These are phyloP conservation scores for Cyclaneusma minus DNA, from an alignment of 2,329 filamentous ascomycete species.

Conservation along the genomic window DNA sequence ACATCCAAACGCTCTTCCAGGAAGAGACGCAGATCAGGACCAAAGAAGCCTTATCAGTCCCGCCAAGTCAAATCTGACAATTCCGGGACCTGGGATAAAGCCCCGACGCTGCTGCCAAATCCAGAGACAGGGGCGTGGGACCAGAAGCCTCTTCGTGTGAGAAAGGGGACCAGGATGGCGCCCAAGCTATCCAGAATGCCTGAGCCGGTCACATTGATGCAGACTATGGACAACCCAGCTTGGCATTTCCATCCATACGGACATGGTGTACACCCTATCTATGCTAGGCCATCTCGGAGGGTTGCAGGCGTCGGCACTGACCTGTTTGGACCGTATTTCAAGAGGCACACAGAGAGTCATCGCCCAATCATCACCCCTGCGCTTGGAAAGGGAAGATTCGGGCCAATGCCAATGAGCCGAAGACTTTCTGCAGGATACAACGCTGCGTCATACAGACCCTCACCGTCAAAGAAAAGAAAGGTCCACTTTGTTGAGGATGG, in stretches of 20 bases:
- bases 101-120: slow-evolving; percentile 10
- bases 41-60: neutral
- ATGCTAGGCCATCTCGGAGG: slow-evolving; percentile 11
- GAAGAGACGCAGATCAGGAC: neutral
- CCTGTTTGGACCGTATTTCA: too few relatives aligned
- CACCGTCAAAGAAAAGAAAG: too few relatives aligned
- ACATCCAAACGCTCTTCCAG: neutral
- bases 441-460: too few relatives aligned
- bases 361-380: too few relatives aligned
- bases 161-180: neutral
- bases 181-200: slow-evolving; percentile 6
- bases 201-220: slow-evolving; percentile 17
- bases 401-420: too few relatives aligned
- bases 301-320: slow-evolving; percentile 3
- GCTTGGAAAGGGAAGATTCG: too few relatives aligned
- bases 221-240: slow-evolving; percentile 10
- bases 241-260: slow-evolving; percentile 17
- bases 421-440: too few relatives aligned
- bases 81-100: slow-evolving; percentile 7
- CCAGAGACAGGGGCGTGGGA: slow-evolving; percentile 14
- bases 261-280: slow-evolving; percentile 17
- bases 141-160: slow-evolving; percentile 2
- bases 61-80: neutral
- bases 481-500: too few relatives aligned
- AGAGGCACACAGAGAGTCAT: too few relatives aligned